A percentile compares a stretch with the other conserved stretches of the same genome.
These are phyloP conservation scores for Termitomyces sp. DNA, from an alignment of 768 basidiomycete species.

Conservation along the genomic window DNA sequence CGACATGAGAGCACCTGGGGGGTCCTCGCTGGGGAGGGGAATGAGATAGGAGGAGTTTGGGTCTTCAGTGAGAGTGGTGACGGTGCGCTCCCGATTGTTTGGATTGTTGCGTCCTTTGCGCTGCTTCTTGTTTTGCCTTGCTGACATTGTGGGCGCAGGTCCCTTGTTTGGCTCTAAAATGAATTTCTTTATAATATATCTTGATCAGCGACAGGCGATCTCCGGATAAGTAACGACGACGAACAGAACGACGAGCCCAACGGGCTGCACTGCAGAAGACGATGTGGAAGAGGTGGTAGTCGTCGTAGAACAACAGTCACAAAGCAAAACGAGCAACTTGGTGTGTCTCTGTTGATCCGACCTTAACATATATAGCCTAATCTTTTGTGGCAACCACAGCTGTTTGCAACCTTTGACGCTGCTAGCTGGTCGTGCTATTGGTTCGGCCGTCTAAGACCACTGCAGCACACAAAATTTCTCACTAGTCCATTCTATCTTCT, in stretches of 20 bases:
- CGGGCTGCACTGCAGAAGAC: neutral
- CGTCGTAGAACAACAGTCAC: constrained; percentile 3
- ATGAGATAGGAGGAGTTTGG: constrained; percentile 49
- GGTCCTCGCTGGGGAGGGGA: constrained; percentile 48
- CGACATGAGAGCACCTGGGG: constrained; percentile 31
- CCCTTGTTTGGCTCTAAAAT: constrained; percentile 15
- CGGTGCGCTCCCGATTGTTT: constrained; percentile 60
- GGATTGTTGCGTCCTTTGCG: constrained; percentile 45
- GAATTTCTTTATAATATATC: constrained; percentile 12
- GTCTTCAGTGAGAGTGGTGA: constrained; percentile 60
- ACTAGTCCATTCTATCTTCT: too few species aligned
- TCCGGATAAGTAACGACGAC: constrained; percentile 10
- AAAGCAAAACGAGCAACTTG: constrained; percentile 10
- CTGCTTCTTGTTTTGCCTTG: constrained; percentile 57
- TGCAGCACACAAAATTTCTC: too few species aligned
- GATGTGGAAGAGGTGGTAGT: constrained; percentile 2
- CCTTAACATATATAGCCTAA: constrained; percentile 10
- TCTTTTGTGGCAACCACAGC: too few species aligned
- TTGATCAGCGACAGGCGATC: constrained; percentile 17
- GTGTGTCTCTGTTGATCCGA: constrained; percentile 17
- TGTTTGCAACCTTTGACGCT: neutral
- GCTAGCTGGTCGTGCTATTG: neutral
- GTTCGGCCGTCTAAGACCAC: neutral
- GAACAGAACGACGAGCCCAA: constrained; percentile 2
- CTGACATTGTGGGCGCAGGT: constrained; percentile 38